Base-by-base conservation (phyloP, 2,329 filamentous ascomycete genomes). In the Aureobasidium sp. region DNA sequence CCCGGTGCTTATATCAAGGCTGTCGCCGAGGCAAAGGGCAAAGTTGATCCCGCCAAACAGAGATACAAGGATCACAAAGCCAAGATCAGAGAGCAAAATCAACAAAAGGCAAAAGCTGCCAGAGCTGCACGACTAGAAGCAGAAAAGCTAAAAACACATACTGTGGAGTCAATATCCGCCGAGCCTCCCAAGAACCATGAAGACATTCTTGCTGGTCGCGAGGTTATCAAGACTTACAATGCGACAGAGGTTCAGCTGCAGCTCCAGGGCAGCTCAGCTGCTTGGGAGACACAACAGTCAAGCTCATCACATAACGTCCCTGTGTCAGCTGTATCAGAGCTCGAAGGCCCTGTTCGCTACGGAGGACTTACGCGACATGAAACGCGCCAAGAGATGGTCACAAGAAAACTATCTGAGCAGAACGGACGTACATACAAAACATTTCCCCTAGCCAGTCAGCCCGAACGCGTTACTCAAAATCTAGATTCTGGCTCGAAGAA, bases 1-100 rank as follows among this genome's bases (percentile, higher is more conserved):
- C 63, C 63, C 27, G 54, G 47, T 45, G 53, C 63, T 36, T 65
- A 33, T 8, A 11, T 59, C 40, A 23, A 59, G 27, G 54, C 53
- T 31, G 53, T 65, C 38, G 31, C 25, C 8, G 25, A 53, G 18
- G 47, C 36, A 16, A 62, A 62, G 11, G 47, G 10, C 2, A 62
- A 43, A 23, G 4, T 51, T 3, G 47, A 62, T 62, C 59, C 59
- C 11, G 47, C 47, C 47, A 62, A 62, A 18, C 36, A 62, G 13
- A 9, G 36, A n/a, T 53, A 53, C 36, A 62, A 53, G 38, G 59
- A 51, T 9, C 45, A 33, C 23, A 62, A 33, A 33, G 47, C 47
- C 11, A n/a, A 27, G 2, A 33, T 53, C 2, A 42, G 47, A 20
- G 47, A 31, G 7, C 18, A 31, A n/a, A 62, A 53, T 8, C 18